These are phyloP conservation scores for Termitomyces bulborhizus DNA, from an alignment of 768 basidiomycete species.

Conservation along the genomic window DNA sequence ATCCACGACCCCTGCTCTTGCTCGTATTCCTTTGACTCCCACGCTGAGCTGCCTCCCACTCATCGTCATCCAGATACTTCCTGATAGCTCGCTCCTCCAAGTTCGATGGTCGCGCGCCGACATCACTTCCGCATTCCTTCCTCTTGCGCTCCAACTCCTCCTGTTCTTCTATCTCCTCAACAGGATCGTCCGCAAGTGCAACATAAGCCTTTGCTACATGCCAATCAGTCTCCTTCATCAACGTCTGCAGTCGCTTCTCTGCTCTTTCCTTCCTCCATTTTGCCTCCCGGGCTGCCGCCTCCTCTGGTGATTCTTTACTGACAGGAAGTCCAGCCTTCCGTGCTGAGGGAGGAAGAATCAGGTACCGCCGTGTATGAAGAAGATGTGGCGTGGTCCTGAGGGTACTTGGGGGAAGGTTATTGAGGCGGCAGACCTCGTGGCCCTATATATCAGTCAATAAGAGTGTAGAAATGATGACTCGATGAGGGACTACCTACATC, in stretches of 20 bases:
- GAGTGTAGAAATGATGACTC: background rate
- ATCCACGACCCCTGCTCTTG: background rate
- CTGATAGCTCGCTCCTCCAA: constrained; percentile 50
- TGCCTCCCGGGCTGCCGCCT: constrained; percentile 32
- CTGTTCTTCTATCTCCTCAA: constrained; percentile 20
- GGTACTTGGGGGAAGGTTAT: constrained; percentile 58
- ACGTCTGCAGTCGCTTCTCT: constrained; percentile 51
- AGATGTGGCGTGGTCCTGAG: constrained; percentile 68
- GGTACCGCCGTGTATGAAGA: constrained; percentile 57
- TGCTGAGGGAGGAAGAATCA: constrained; percentile 46
- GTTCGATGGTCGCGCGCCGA: constrained; percentile 3
- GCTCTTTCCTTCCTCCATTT: constrained; percentile 47
- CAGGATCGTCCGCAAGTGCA: constrained; percentile 49
- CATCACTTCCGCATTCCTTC: constrained; percentile 4
- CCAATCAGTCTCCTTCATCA: constrained; percentile 68
- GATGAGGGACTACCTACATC: constrained; percentile 39
- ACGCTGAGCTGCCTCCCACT: constrained; percentile 50
- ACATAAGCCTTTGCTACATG: constrained; percentile 65
- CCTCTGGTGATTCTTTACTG: constrained; percentile 15
- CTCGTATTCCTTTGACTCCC: background rate
- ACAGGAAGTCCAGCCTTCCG: constrained; percentile 19
- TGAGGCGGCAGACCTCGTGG: constrained; percentile 56
- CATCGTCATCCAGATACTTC: constrained; percentile 59
- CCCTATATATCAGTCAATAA: constrained; percentile 28
- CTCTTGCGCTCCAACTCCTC: constrained; percentile 26